Base-by-base conservation (phyloP, 371 early-diverging fungal genomes). In the Smittium mucronatum region DNA sequence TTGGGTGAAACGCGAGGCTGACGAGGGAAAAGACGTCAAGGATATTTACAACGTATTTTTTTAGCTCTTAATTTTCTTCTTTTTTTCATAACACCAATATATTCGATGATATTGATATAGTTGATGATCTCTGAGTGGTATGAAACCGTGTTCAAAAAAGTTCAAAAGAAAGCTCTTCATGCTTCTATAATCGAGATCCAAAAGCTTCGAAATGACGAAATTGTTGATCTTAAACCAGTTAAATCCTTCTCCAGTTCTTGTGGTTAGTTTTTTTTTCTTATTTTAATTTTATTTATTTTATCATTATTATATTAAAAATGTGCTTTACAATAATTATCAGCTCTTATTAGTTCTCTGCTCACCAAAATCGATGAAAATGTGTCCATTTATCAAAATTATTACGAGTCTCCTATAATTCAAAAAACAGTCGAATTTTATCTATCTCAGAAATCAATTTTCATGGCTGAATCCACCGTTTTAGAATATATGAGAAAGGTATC, bases 401-500 rank as follows among this genome's bases (percentile, higher is more conserved):
- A 47, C 21, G 47, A 47, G 47, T 11, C 47, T 11, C 47, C 47
- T 11, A 21, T 47, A 11, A 47, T 47, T 11, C 5, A 47, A 11
- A 47, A 47, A 5, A 11, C 47, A 11, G 21, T 5, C 5, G 47
- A 47, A 11, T 47, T 47, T 47, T 47, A 47, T 47, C 21, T 47
- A 47, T 11, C 11, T 21, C 11, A 47, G 76, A 87, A 89, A 57
- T 89, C 92, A 74, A 84, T 84, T 30, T 94, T 93, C 74, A 83
- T 94, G 65, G 83, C 86, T 63, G 90, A 91, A 70, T 91, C 93
- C 78, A 85, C 89, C 64, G 85, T 94, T 36, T 85, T 91, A 31
- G 94, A 94, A 61, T 97, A 97, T 77, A 91, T 97, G 92, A 89
- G 90, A 73, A 91, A 93, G 84, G 92, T 92, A 1, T 91, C 92